Evolutionary conservation across 1,139 yeast species (phyloP), one percentile per base, ranked within the genome.

Genomic region (Hyphopichia khmerensis): DNA sequence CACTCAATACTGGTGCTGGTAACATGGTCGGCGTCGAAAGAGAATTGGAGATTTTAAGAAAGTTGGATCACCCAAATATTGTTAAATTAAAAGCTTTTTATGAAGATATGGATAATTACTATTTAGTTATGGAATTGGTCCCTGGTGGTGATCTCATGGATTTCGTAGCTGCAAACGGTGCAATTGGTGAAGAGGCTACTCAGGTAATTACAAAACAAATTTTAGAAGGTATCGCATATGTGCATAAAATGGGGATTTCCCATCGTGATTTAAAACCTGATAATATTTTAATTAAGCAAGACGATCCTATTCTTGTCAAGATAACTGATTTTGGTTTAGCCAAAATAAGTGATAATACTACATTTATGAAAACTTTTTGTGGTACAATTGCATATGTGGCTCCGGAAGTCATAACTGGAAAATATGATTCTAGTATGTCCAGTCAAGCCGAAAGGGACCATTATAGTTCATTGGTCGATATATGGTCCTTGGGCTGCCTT

Each of bases 71-170:
- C 60, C 90, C 95, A 4, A 82, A 90, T 48, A 87, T 93, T 35
- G 97, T 91, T 8, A 72, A 82, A 36, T 71, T 93, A 43, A 83
- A 86, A 55, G 93, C 90, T 8, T 88, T 87, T 53, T 90, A 83
- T 58, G 96, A 90, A 59, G 97, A 91, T 59, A 67, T 72, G 11
- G 87, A 84, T 46, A 80, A 79, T 54, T 88, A 88, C 61, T 93
- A 88, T 59, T 72, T 93, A 48, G 91, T 93, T 4, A 91, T 93
- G 97, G 99, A 93, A 58, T 85, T 84, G 53, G 95, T 93, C 16
- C 84, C 95, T 1, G 97, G 97, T 9, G 99, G 99, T n/a, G 99
- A 93, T 61, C 69, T 93, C 46, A 93, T 93, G 99, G 98, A 83
- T 65, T 90, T 88, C 65, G 95, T 91, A 2, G 93, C 95, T 0